Conservation (phyloP, 2,329 filamentous ascomycete species). For the Penicillium thymicola region DNA sequence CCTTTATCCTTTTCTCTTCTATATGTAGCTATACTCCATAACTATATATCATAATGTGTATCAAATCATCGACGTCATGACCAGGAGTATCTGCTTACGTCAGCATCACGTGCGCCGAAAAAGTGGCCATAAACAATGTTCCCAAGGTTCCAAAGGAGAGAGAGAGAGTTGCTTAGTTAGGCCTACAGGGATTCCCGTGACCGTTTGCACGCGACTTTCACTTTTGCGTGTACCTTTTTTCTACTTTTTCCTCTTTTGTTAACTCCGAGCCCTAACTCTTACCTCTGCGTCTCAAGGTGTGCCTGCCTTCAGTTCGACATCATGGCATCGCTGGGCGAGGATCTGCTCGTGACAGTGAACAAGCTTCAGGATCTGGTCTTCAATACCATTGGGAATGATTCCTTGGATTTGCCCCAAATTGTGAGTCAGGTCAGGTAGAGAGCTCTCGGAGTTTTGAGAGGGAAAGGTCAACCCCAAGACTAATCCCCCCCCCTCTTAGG, state of each 20-base stretch:
- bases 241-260: not conserved
- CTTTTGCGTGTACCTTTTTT: constrained; percentile 2
- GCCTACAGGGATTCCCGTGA: constrained; percentile 14
- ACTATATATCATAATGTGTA: not conserved
- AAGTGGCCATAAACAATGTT: constrained; percentile 22
- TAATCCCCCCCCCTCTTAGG: constrained; percentile 51
- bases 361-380: constrained; percentile 98
- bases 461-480: constrained; percentile 5
- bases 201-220: constrained; percentile 4
- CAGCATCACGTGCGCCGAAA: constrained; percentile 21
- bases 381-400: constrained; percentile 99
- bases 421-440: constrained; percentile 53
- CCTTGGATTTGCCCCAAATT: constrained; percentile 94
- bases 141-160: constrained; percentile 10
- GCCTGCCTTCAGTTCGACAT: constrained; percentile 10
- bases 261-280: not conserved
- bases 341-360: constrained; percentile 93
- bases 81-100: not conserved
- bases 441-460: not conserved
- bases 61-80: constrained; percentile 16
- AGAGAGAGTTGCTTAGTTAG: constrained; percentile 9
- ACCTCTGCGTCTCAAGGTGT: not conserved
- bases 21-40: too few relatives aligned
- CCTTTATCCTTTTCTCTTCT: too few relatives aligned
- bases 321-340: constrained; percentile 97